These are phyloP conservation scores for Fusarium sp. DNA, from an alignment of 2,329 filamentous ascomycete genomes.

Conservation along the genomic window DNA sequence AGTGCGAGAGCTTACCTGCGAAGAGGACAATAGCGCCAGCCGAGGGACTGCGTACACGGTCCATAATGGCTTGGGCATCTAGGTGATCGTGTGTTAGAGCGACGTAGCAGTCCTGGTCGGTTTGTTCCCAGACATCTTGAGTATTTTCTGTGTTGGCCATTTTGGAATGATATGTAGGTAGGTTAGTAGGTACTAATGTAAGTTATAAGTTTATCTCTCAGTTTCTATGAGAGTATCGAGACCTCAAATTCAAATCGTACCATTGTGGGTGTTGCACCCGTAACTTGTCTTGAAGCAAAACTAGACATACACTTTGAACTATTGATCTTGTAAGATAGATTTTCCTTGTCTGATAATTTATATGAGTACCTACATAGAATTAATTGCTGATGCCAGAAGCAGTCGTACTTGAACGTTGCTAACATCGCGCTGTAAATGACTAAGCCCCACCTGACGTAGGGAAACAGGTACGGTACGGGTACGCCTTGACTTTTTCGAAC, in stretches of 20 bases:
- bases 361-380: not conserved
- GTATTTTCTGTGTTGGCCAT: slow-evolving; percentile 28
- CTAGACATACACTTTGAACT: not conserved
- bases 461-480: not conserved
- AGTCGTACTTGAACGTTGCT: not conserved
- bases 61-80: slow-evolving; percentile 67
- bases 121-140: slow-evolving; percentile 53
- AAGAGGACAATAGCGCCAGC: slow-evolving; percentile 83
- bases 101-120: slow-evolving; percentile 69
- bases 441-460: slow-evolving; percentile 25
- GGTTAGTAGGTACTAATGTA: not conserved
- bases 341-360: not conserved
- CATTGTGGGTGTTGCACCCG: not conserved
- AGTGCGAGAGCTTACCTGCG: slow-evolving; percentile 64
- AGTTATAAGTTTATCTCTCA: not conserved
- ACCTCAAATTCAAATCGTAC: not conserved
- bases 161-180: not conserved
- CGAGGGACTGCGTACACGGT: slow-evolving; percentile 75
- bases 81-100: slow-evolving; percentile 74
- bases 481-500: slow-evolving; percentile 3
- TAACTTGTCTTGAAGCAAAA: not conserved
- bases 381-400: not conserved
- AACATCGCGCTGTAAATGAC: slow-evolving; percentile 13
- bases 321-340: not conserved
- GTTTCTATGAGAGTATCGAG: not conserved